A percentile compares a stretch with the other conserved stretches of the same genome.
These are phyloP conservation scores for Chlorella sp. DNA, from an alignment of 139 green algal genomes.

Conservation along the genomic window DNA sequence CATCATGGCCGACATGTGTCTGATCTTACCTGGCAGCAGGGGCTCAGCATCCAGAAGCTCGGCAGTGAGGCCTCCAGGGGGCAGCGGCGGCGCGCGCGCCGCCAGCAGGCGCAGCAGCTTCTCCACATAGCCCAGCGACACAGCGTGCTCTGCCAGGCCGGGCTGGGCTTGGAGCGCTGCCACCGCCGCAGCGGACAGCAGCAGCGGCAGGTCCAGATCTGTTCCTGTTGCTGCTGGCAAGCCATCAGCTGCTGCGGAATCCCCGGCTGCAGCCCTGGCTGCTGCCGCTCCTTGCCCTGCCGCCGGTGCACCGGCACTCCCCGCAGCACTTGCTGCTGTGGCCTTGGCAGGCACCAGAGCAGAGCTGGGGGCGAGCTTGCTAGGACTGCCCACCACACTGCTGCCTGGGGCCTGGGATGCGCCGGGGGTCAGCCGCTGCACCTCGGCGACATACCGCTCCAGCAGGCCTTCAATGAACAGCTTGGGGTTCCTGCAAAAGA, in stretches of 20 bases:
- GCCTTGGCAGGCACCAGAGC: neutral
- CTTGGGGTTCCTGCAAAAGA: constrained; percentile 33
- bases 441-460: constrained; percentile 58
- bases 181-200: constrained; percentile 77
- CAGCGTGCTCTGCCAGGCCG: constrained; percentile 74
- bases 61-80: neutral
- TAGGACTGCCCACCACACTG: constrained; percentile 11
- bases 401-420: neutral
- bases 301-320: neutral
- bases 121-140: constrained; percentile 69
- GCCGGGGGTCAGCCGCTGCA: neutral
- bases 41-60: constrained; percentile 1
- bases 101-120: constrained; percentile 67
- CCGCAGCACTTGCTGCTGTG: neutral
- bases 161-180: constrained; percentile 72
- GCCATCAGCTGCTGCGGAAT: neutral
- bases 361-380: neutral
- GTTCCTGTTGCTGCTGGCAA: neutral
- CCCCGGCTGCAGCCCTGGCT: neutral
- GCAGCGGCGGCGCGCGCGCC: constrained; percentile 12
- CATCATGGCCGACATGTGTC: too few species aligned
- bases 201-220: constrained; percentile 42
- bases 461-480: constrained; percentile 82
- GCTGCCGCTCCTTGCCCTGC: neutral
- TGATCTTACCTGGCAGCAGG: constrained; percentile 4